Base-by-base conservation (phyloP, 2,329 filamentous ascomycete species). In the Didymella segeticola region DNA sequence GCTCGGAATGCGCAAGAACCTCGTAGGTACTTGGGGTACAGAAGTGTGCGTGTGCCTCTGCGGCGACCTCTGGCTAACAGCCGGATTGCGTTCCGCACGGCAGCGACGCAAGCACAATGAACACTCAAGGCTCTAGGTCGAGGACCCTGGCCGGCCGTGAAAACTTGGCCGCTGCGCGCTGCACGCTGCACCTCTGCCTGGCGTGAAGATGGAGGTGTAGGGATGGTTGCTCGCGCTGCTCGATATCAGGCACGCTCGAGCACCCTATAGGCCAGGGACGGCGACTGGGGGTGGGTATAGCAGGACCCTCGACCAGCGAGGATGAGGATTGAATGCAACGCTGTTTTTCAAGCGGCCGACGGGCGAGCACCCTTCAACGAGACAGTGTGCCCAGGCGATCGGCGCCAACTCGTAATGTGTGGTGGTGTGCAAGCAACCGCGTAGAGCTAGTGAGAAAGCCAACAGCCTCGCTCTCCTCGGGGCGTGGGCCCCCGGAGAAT, bases 401-500 rank as follows among this genome's bases (percentile, higher is more conserved):
- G 61, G 61, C 63, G 51, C 53, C 27, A 58, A n/a, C n/a, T 55
- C 47, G 54, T 48, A 39, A 42, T 5, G 19, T 22, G 42, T 26
- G 47, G 56, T 43, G 47, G 49, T 51, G 48, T 57, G 57, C 49
- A 36, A 36, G 43, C 50, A 34, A 36, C 50, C 37, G 39, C 47
- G 42, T 11, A 45, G 20, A 30, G 41, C 41, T 31, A 22, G 27
- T 19, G 26, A 4, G 12, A 15, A 14, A 45, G 29, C 30, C 5
- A 15, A 22, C 51, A 56, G 48, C 55, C 53, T 53, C 38, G 56
- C 42, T 38, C 42, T 39, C 51, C 47, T 51, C 42, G 19, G 22
- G 34, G 19, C n/a, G 34, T 37, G 22, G 34, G 19, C n/a, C 19
- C 23, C 47, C 42, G 38, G 47, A 38, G 47, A 45, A 47, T 34